Base-by-base conservation (phyloP, 2,329 filamentous ascomycete species). In the Calonectria fujianensis region DNA sequence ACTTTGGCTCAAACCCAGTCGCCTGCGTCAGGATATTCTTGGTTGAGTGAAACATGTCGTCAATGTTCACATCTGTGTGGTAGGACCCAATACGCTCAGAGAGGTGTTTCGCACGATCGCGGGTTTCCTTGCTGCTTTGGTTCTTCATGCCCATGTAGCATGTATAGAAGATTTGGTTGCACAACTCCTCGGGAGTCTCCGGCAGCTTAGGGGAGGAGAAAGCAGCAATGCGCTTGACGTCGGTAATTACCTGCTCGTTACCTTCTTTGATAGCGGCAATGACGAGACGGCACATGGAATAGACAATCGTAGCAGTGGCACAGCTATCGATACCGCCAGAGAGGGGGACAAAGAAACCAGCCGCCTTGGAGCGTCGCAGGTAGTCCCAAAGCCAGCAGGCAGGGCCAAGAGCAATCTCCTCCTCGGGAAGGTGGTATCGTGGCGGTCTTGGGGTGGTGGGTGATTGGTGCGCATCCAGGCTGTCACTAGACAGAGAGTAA, bases 121-220 rank as follows among this genome's bases (percentile, higher is more conserved):
- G 87, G 0, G 94, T 96, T 76, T 95, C 93, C 52, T 86, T 85
- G 31, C 90, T 92, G 65, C 90, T 92, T 52, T 93, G 93, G 76
- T 93, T 91, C 77, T 88, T 86, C 80, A 92, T 96, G 14, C 94
- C 94, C 91, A 95, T 93, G 84, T 81, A 81, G 1, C 79, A 61
- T 0, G 82, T 83, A 31, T 81, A 78, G 7, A 84, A 81, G 13
- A 85, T 69, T 37, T 79, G 76, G 87, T 91, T 80, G 48, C 83
- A 83, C 64, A 94, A 87, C 51, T 93, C 91, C 80, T 93, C 87
- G 2, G 91, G 86, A 0, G 88, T 90, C 35, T 85, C 86, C 6
- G 45, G 45, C 1, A 48, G 45, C n/a, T 48, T 48, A 13, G 45
- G 45, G 45, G 45, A 48, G n/a, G 45, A 48, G 45, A 48, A 48